Evolutionary conservation across 2,329 filamentous ascomycete genomes (phyloP).

Genomic region (Fusarium tuaranense): DNA sequence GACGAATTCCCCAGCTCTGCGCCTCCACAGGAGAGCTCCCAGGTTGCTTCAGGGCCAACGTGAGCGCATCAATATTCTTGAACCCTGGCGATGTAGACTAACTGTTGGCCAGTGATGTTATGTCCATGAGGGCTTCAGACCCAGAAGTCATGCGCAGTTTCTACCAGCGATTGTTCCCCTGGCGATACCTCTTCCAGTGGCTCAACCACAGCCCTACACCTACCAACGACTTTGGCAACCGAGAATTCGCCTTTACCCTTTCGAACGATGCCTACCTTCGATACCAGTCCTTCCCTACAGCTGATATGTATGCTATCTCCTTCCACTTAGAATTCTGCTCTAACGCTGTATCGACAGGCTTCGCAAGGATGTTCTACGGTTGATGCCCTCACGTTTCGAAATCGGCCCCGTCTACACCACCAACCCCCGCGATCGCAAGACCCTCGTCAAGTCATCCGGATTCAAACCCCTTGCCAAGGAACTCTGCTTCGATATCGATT

Average conservation of each 20-base stretch:
- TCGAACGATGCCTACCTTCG: conserved; percentile 91
- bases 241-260: conserved; percentile 97
- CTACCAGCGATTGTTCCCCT: conserved; percentile 96
- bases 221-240: conserved; percentile 87
- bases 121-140: conserved; percentile 69
- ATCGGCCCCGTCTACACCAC: conserved; percentile 97
- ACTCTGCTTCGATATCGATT: conserved; percentile 98
- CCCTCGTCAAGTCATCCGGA: conserved; percentile 79
- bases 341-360: conserved; percentile 63
- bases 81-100: conserved; percentile 11
- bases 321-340: background rate
- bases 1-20: conserved; percentile 70
- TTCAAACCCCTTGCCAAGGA: conserved; percentile 94
- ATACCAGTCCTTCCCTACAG: conserved; percentile 78
- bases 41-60: conserved; percentile 60
- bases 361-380: conserved; percentile 88
- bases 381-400: conserved; percentile 95
- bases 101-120: conserved; percentile 45
- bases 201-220: conserved; percentile 92
- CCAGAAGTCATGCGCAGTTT: conserved; percentile 91
- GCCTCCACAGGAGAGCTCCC: conserved; percentile 50
- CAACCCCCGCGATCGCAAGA: conserved; percentile 94
- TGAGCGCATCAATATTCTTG: conserved; percentile 45
- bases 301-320: conserved; percentile 59
- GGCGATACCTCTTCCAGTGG: conserved; percentile 96